Evolutionary conservation across 2,329 filamentous ascomycete genomes (phyloP).

Genomic region (Chaetomium strumarium): DNA sequence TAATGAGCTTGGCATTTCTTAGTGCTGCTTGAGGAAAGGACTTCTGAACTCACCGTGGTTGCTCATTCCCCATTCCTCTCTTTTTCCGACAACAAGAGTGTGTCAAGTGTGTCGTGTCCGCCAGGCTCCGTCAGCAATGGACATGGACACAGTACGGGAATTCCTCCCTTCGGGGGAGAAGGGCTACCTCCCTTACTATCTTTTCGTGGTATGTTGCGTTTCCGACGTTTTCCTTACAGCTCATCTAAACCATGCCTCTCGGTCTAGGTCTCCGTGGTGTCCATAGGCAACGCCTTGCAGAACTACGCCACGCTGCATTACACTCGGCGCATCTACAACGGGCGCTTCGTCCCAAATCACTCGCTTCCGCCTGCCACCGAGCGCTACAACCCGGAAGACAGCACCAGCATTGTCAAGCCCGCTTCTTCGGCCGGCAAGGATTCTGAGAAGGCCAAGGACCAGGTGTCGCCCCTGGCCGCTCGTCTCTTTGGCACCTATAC

Average conservation of each 20-base stretch:
- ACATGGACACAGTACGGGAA: constrained; percentile 36
- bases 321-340: constrained; percentile 81
- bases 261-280: constrained; percentile 69
- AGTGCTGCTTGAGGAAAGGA: not conserved
- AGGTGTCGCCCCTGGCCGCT: constrained; percentile 68
- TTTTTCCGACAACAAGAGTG: not conserved
- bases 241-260: constrained; percentile 7
- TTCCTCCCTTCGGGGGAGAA: constrained; percentile 44
- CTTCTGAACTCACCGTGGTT: not conserved
- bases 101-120: not conserved
- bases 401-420: constrained; percentile 46
- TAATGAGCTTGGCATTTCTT: no score
- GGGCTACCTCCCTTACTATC: constrained; percentile 54
- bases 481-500: constrained; percentile 88
- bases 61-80: not conserved
- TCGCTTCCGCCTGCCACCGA: constrained; percentile 37
- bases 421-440: constrained; percentile 39
- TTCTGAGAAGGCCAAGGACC: constrained; percentile 44
- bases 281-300: constrained; percentile 79
- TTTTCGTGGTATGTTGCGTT: constrained; percentile 44
- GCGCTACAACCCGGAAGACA: constrained; percentile 46
- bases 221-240: not conserved
- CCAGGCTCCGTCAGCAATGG: no score
- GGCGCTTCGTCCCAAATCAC: constrained; percentile 50
- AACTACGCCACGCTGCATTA: constrained; percentile 74